Conservation (phyloP, 352 stramenopile species). For the Phytophthora podocarpi region DNA sequence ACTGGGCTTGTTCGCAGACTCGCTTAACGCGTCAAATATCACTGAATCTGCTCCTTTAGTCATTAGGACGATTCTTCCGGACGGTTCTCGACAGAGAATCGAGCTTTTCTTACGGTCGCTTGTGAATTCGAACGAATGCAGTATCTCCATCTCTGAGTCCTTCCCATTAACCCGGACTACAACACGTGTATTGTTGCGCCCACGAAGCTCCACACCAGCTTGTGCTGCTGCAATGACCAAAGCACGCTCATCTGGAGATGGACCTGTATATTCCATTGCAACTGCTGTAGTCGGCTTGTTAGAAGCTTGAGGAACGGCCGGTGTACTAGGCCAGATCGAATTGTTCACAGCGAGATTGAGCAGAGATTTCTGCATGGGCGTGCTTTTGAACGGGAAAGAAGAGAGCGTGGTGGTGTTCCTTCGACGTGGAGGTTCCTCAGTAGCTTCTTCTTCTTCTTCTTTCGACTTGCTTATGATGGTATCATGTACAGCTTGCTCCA, state of each 20-base stretch:
- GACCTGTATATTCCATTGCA: constrained; percentile 66
- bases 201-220: constrained; percentile 45
- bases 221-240: constrained; percentile 60
- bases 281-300: not conserved
- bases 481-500: constrained; percentile 23
- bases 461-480: constrained; percentile 1
- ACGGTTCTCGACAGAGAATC: constrained; percentile 45
- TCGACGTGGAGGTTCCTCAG: constrained; percentile 9
- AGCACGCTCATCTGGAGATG: constrained; percentile 80
- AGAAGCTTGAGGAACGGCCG: not conserved
- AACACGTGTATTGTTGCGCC: constrained; percentile 38
- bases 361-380: constrained; percentile 45
- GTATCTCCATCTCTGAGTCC: constrained; percentile 45
- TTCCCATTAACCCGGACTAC: constrained; percentile 35
- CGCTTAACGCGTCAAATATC: constrained; percentile 60
- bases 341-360: constrained; percentile 71
- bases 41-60: constrained; percentile 91
- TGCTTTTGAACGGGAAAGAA: constrained; percentile 15
- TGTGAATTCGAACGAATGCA: constrained; percentile 68
- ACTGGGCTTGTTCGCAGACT: constrained; percentile 30
- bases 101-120: constrained; percentile 77
- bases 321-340: constrained; percentile 43
- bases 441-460: constrained; percentile 7
- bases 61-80: constrained; percentile 48
- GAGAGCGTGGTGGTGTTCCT: constrained; percentile 4